Evolutionary conservation across 2,329 filamentous ascomycete species (phyloP).

Genomic region (Sarocladium strictum): DNA sequence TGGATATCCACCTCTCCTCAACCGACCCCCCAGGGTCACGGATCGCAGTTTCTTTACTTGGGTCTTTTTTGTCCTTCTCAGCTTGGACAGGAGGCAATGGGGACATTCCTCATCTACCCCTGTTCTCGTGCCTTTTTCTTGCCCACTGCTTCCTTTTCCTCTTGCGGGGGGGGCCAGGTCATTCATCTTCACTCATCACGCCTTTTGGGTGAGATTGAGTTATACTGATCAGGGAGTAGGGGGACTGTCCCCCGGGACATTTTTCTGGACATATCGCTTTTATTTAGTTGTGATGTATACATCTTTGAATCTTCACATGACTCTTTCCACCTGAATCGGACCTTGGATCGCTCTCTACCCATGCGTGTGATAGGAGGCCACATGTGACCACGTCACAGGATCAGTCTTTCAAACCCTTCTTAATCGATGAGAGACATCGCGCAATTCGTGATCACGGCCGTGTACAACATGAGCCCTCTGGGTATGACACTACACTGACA

Average conservation of each 20-base stretch:
- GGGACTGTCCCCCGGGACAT: background rate
- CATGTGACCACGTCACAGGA: too few species aligned
- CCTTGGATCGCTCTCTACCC: too few species aligned
- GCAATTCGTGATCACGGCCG: background rate
- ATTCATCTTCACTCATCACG: background rate
- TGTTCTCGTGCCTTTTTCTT: background rate
- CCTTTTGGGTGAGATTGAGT: background rate
- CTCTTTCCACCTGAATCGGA: background rate
- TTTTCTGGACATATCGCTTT: constrained; percentile 2
- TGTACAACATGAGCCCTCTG: too few species aligned
- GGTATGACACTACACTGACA: background rate
- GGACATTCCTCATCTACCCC: background rate
- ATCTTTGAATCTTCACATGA: constrained; percentile 3
- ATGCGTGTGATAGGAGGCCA: too few species aligned
- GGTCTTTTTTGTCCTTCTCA: background rate
- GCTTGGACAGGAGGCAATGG: background rate
- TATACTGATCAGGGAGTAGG: background rate
- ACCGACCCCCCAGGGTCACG: background rate
- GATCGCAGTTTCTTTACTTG: constrained; percentile 8
- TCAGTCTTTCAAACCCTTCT: too few species aligned
- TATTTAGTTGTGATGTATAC: constrained; percentile 5
- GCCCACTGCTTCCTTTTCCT: background rate
- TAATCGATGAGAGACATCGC: background rate
- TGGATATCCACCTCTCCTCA: background rate
- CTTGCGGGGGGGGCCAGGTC: background rate